Evolutionary conservation across 495 filamentous ascomycete genomes (phyloP), one percentile per base, ranked within the genome.

Genomic region (Penicillium chermesinum): DNA sequence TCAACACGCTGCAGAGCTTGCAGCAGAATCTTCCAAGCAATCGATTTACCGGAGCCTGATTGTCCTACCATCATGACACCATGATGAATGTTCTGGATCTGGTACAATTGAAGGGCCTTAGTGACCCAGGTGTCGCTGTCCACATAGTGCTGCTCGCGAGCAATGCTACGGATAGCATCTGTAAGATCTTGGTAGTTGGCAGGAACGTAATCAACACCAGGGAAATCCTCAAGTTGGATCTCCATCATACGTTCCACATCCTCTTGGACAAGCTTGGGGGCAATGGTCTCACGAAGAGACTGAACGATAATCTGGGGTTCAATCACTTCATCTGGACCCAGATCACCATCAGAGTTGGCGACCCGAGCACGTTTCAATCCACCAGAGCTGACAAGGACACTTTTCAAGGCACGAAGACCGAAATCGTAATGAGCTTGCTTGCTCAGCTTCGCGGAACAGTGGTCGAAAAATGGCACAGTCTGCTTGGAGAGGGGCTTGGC

Each of bases 1-100:
- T 99, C 91, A 20, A 93, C 84, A 41, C 85, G 81, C 61, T 96
- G 91, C 53, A 99, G 72, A 8, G 93, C 94, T 59, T 91, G 86
- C 9, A 99, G 78, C n/a, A 99, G 77, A 14, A 94, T 83, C 60
- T 88, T 89, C 93, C 94, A 99, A 15, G 91, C 85, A 4, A 85
- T 81, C 44, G 93, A 96, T 70, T 99, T 99, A 53, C 93, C 93
- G 27, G 91, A 84, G 9, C 93, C 93, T 3, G 93, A 96, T 58
- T 85, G 86, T 36, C 93, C 93, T 5, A 99, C 93, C 93, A 97
- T 96, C 94, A 99, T 99, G 14, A 99, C 94, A 81, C 93, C 93
- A 55, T 99, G 93, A 57, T 99, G 93, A 36, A 97, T 93, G 42
- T 78, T 84, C 67, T 99, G 93, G 50, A 99, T 99, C 64, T 99